These are phyloP conservation scores for Wolfiporia cocos DNA, from an alignment of 1,284 basidiomycete genomes.

Conservation along the genomic window DNA sequence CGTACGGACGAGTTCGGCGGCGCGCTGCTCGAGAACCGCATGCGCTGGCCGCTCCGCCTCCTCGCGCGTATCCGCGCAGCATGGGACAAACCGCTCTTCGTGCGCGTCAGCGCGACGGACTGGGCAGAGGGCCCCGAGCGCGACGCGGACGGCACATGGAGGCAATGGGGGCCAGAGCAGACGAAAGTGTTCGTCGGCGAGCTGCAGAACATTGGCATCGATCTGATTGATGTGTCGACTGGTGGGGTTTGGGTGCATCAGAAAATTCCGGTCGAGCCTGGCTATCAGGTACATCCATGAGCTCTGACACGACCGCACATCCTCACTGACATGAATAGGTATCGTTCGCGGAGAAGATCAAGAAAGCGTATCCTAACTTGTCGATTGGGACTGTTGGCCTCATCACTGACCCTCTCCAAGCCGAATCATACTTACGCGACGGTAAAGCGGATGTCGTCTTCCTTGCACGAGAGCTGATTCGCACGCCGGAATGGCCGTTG, in stretches of 20 bases:
- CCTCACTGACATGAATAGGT: constrained; percentile 50
- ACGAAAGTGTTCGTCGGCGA: constrained; percentile 53
- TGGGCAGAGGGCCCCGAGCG: constrained; percentile 73
- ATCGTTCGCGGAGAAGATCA: constrained; percentile 65
- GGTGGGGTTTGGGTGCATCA: constrained; percentile 66
- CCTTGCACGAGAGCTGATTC: constrained; percentile 59
- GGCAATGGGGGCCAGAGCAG: constrained; percentile 76
- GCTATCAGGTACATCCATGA: constrained; percentile 62
- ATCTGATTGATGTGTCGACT: constrained; percentile 66
- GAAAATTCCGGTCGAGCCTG: constrained; percentile 51
- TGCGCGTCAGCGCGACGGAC: constrained; percentile 70
- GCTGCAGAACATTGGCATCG: constrained; percentile 58
- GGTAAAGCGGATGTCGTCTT: constrained; percentile 68
- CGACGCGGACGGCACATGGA: constrained; percentile 49
- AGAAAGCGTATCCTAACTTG: constrained; percentile 53
- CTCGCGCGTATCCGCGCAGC: constrained; percentile 44
- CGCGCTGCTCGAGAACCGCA: constrained; percentile 59
- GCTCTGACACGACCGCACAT: too few species aligned
- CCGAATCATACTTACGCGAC: constrained; percentile 59
- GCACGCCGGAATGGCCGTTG: constrained; percentile 53
- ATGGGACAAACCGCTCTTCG: constrained; percentile 72
- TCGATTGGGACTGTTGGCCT: constrained; percentile 67
- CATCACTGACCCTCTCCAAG: constrained; percentile 60
- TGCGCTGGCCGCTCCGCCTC: constrained; percentile 62
- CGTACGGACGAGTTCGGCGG: constrained; percentile 75